Base-by-base conservation (phyloP, 2,329 filamentous ascomycete species). In the Talaromyces verruculosus region DNA sequence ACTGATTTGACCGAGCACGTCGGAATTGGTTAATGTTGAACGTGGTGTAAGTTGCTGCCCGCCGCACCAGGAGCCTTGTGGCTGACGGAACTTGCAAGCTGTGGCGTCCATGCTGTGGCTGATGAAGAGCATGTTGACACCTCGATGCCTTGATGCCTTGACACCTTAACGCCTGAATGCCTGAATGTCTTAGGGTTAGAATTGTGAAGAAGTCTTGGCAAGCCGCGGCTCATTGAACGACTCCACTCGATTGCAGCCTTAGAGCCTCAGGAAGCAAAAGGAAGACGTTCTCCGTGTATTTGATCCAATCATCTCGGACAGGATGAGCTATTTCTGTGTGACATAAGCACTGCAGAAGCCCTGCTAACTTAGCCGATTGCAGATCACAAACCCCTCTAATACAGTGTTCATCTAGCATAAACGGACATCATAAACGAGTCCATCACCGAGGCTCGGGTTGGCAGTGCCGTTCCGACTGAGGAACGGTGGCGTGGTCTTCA, bases 1-100 rank as follows among this genome's bases (percentile, higher is more conserved):
- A 37, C 30, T 37, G 53, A 39, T 37, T 37, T 39, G 30, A 33
- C 3, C 1, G 45, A 55, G 61, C 47, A 43, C 47, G 61, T 55
- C 35, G 35, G 61, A 55, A 33, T 65, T 66, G 28, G 49, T 57
- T 51, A 64, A 66, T 69, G 67, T 39, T 39, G 53, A 57, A 57
- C 53, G 67, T 69, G 67, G 67, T 58, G 41, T 53, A 67, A 53
- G 63, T 67, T 68, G 68, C 51, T 47, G 62, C 39, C 53, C 49
- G 49, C 61, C 61, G 49, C 39, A 64, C 51, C 53, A 57, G 39
- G 33, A 47, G n/a, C 30, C 30, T 22, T 57, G 53, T 57, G 53
- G 53, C 53, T 57, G 53, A 57, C 53, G n/a, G 51, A 33, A 51
- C 47, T 28, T 28, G 47, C 15, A 22, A 22, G 33, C 19, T 57